A percentile compares a stretch with the other conserved stretches of the same genome.
Evolutionary conservation across 257 asterid genomes (phyloP).

Genomic region (Sherardia arvensis): DNA sequence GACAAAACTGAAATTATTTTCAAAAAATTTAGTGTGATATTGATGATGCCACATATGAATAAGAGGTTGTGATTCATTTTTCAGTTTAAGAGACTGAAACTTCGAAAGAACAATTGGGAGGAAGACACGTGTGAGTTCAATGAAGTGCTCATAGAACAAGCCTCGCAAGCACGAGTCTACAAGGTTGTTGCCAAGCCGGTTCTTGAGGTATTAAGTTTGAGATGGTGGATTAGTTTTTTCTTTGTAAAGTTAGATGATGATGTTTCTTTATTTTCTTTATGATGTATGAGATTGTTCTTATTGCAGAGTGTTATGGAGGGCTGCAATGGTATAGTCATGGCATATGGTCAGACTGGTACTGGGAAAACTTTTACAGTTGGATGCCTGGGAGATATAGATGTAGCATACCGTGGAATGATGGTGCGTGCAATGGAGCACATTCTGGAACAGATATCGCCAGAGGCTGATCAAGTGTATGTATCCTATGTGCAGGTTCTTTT

Average conservation of each 20-base stretch:
- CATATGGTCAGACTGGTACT: slow-evolving; percentile 97
- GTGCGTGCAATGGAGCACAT: slow-evolving; percentile 87
- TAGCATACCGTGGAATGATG: slow-evolving; percentile 83
- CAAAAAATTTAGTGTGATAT: no score
- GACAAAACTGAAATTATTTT: no score
- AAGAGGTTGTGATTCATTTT: no score
- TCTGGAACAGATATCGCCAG: slow-evolving; percentile 48
- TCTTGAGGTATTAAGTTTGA: slow-evolving; percentile 54
- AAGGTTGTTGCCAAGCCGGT: slow-evolving; percentile 95
- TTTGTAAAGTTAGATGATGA: neutral
- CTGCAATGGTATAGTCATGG: slow-evolving; percentile 89
- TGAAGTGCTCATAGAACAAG: slow-evolving; percentile 79
- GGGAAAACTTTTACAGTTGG: slow-evolving; percentile 90
- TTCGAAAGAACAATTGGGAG: slow-evolving; percentile 84
- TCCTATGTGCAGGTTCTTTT: slow-evolving; percentile 74
- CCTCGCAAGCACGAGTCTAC: no score
- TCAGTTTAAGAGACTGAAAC: slow-evolving; percentile 80
- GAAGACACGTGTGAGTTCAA: slow-evolving; percentile 84
- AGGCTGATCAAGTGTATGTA: slow-evolving; percentile 50
- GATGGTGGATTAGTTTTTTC: neutral
- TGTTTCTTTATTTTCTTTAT: no score
- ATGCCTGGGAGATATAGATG: slow-evolving; percentile 68
- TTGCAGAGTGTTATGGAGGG: slow-evolving; percentile 91
- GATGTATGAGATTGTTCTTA: neutral
- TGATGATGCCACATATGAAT: no score